Evolutionary conservation across 1,284 basidiomycete species (phyloP).

Genomic region (Ceratobasidium theobromae): DNA sequence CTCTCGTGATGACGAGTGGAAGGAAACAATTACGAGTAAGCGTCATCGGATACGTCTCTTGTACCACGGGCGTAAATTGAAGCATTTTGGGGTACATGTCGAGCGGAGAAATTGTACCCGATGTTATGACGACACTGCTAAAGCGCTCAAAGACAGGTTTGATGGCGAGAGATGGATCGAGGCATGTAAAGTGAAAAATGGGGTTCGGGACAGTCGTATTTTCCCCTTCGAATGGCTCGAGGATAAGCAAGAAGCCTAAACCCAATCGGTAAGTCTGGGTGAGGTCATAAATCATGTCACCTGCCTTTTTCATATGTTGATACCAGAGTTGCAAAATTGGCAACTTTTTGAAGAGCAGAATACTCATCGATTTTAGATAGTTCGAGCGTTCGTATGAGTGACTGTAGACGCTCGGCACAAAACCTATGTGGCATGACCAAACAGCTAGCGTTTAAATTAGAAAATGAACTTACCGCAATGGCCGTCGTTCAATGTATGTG

Average conservation of each 20-base stretch:
- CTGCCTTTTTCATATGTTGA: constrained; percentile 96
- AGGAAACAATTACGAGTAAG: constrained; percentile 95
- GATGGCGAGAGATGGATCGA: constrained; percentile 97
- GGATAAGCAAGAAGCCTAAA: constrained; percentile 92
- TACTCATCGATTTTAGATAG: constrained; percentile 91
- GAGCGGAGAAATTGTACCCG: constrained; percentile 95
- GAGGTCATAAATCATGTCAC: constrained; percentile 22
- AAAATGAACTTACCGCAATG: constrained; percentile 66
- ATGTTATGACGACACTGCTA: constrained; percentile 97
- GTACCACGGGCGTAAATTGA: constrained; percentile 95
- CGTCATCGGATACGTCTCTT: constrained; percentile 98
- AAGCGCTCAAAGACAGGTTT: constrained; percentile 98
- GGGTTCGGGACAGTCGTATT: constrained; percentile 99
- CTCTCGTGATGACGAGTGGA: constrained; percentile 97
- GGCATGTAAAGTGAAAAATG: constrained; percentile 96
- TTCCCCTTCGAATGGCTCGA: constrained; percentile 99
- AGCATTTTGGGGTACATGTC: constrained; percentile 99
- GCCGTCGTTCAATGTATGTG: constrained; percentile 95
- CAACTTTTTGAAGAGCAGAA: constrained; percentile 90
- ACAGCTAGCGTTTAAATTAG: constrained; percentile 32
- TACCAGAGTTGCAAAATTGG: constrained; percentile 93
- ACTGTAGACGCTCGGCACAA: constrained; percentile 94
- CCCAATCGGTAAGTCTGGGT: neutral
- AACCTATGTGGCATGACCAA: constrained; percentile 58
- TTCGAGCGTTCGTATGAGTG: constrained; percentile 91